These are phyloP conservation scores for Taphrina confusa DNA, from an alignment of 1,139 yeast genomes.

Conservation along the genomic window DNA sequence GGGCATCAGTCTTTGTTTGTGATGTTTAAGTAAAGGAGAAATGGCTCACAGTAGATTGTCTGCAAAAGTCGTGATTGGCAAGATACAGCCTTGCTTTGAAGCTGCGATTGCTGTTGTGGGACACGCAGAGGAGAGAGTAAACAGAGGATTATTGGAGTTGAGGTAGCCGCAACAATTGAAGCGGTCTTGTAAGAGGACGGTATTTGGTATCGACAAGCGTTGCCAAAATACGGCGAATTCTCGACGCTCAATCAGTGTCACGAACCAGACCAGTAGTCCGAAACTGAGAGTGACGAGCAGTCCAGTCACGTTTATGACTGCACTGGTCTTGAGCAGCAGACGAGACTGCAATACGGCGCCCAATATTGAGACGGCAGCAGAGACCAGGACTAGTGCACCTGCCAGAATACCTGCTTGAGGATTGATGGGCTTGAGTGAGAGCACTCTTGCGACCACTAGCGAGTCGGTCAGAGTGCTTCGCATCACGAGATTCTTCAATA, in stretches of 20 bases:
- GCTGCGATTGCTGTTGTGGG: constrained; percentile 18
- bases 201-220: not conserved
- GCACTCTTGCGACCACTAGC: not conserved
- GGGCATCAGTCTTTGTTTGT: too few species aligned
- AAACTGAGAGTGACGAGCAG: constrained; percentile 3
- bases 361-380: not conserved
- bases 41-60: constrained; percentile 17
- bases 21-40: too few species aligned
- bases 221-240: constrained; percentile 13
- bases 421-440: constrained; percentile 16
- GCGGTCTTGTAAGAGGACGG: constrained; percentile 4
- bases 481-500: not conserved
- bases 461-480: not conserved
- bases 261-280: constrained; percentile 28
- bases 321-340: constrained; percentile 2
- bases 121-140: constrained; percentile 10
- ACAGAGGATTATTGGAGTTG: not conserved
- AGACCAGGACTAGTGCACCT: not conserved
- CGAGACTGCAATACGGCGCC: constrained; percentile 11
- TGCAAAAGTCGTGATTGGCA: constrained; percentile 6
- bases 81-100: constrained; percentile 15
- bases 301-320: constrained; percentile 2
- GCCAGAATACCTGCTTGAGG: not conserved
- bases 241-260: constrained; percentile 7
- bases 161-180: constrained; percentile 29